Evolutionary conservation across 176 grass and related monocot species (phyloP), one percentile per base, ranked within the genome.

Genomic region (Coix lacrymajobi): DNA sequence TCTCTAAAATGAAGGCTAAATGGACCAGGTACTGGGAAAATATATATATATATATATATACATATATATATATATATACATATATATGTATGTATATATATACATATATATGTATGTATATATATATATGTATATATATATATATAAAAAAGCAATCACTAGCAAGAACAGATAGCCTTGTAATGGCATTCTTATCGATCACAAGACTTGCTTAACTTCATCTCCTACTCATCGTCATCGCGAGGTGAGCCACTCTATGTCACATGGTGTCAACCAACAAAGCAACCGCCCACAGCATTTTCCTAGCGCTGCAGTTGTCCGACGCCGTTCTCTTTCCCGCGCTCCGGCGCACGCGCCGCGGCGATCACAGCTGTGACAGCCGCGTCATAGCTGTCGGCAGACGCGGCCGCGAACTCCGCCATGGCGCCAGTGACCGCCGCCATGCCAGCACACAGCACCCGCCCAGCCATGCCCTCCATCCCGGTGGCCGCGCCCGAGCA

Each of bases 361-460:
- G 67, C 62, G n/a, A 77, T 11, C 85, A 75, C 72, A n/a, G 78
- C 78, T 1, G 83, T 37, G 57, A 82, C 58, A 17, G 77, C 69
- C 6, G 25, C 80, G 26, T 92, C 77, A 8, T 94, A 94, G 29
- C 81, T 64, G 15, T 80, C 92, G 0, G 83, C 89, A 0, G 84
- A 85, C 14, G 78, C 81, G 0, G 12, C 20, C 0, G 89, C 84
- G 66, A 91, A 94, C 70, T 94, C 92, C 25, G 76, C 89, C 92
- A 94, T 77, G 36, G 92, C 92, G 38, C 87, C 85, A 2, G 71
- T 81, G 1, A 86, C 89, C 51, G 83, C 92, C 6, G 89, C 81
- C 89, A 94, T 84, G 54, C 92, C 89, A 20, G 92, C n/a, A 58
- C 89, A 94, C 62, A 94, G 77, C 69, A 94, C 92, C 12, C 92